A percentile compares a stretch with the other conserved stretches of the same genome.
phyloP scores from a whole-genome alignment of 192 early-diverging fungal species.

The Coemansia interrupta region DNA sequence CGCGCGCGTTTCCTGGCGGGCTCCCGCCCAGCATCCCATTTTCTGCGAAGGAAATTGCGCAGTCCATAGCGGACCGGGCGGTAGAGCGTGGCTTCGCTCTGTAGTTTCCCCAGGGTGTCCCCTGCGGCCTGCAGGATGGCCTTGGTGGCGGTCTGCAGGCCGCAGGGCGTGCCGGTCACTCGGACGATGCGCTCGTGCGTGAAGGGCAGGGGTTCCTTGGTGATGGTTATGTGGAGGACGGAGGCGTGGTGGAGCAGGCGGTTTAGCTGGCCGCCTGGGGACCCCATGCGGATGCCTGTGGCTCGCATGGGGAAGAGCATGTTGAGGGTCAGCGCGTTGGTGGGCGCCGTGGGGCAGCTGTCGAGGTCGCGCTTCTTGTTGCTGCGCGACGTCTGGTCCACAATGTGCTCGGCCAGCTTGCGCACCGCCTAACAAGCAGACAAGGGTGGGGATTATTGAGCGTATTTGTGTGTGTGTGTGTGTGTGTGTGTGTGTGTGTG shows the following conservation, averaged over 20 bases:
- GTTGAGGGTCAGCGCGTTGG: conserved; percentile 11
- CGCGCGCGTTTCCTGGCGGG: conserved; percentile 28
- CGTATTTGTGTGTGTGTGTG: neutral
- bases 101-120: conserved; percentile 9
- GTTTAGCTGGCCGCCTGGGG: conserved; percentile 16
- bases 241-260: conserved; percentile 16
- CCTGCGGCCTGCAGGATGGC: conserved; percentile 20
- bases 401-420: conserved; percentile 33
- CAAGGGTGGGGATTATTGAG: neutral
- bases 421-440: conserved; percentile 24
- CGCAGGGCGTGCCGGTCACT: conserved; percentile 16
- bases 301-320: conserved; percentile 31
- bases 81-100: conserved; percentile 25
- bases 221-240: conserved; percentile 25
- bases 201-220: conserved; percentile 25
- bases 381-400: conserved; percentile 13
- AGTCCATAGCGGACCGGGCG: conserved; percentile 30
- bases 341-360: neutral
- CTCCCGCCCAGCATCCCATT: too few relatives aligned
- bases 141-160: conserved; percentile 9
- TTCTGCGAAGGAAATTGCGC: conserved; percentile 8
- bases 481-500: too few relatives aligned
- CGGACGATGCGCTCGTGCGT: conserved; percentile 46
- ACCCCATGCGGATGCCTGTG: conserved; percentile 31
- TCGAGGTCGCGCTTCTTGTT: neutral